A percentile compares a stretch with the other conserved stretches of the same genome.
phyloP scores from a whole-genome alignment of 2,329 filamentous ascomycete genomes.

The Hymenoscyphus linearis region DNA sequence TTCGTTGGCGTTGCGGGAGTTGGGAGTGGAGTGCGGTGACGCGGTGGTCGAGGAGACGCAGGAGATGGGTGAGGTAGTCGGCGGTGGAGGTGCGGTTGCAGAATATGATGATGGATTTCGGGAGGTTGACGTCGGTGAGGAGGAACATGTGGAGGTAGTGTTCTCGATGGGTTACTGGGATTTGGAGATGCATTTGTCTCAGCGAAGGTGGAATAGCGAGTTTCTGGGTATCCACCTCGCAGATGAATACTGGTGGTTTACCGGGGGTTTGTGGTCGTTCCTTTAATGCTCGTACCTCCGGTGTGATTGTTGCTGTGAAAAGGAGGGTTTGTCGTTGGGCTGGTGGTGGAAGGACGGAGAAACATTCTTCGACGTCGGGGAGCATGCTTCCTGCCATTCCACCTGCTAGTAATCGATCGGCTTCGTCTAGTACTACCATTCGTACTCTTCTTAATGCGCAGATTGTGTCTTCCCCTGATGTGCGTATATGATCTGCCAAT shows the following conservation, averaged over 20 bases:
- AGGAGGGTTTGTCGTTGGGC: slow-evolving; percentile 82
- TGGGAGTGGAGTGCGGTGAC: slow-evolving; percentile 88
- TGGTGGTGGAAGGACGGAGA: slow-evolving; percentile 73
- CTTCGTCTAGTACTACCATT: slow-evolving; percentile 92
- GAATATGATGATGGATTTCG: slow-evolving; percentile 84
- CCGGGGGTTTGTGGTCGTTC: slow-evolving; percentile 64
- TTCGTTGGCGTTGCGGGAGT: slow-evolving; percentile 77
- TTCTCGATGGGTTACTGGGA: slow-evolving; percentile 88
- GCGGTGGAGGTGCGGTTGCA: slow-evolving; percentile 89
- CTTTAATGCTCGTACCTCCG: slow-evolving; percentile 84
- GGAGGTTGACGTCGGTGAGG: slow-evolving; percentile 66
- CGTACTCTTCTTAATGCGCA: slow-evolving; percentile 72
- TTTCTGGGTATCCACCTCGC: slow-evolving; percentile 73
- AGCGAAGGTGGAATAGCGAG: slow-evolving; percentile 77
- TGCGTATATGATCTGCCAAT: slow-evolving; percentile 87
- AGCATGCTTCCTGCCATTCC: slow-evolving; percentile 79
- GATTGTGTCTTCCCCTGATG: slow-evolving; percentile 86
- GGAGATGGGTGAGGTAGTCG: slow-evolving; percentile 79
- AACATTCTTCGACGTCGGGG: slow-evolving; percentile 85
- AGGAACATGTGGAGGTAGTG: slow-evolving; percentile 91
- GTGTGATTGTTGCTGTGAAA: slow-evolving; percentile 93
- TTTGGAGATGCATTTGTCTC: slow-evolving; percentile 77
- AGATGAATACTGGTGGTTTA: slow-evolving; percentile 77
- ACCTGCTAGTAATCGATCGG: slow-evolving; percentile 77
- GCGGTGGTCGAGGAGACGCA: slow-evolving; percentile 80